Evolutionary conservation across 2,329 filamentous ascomycete genomes (phyloP), one percentile per base, ranked within the genome.

Genomic region (Madurella fahalii): DNA sequence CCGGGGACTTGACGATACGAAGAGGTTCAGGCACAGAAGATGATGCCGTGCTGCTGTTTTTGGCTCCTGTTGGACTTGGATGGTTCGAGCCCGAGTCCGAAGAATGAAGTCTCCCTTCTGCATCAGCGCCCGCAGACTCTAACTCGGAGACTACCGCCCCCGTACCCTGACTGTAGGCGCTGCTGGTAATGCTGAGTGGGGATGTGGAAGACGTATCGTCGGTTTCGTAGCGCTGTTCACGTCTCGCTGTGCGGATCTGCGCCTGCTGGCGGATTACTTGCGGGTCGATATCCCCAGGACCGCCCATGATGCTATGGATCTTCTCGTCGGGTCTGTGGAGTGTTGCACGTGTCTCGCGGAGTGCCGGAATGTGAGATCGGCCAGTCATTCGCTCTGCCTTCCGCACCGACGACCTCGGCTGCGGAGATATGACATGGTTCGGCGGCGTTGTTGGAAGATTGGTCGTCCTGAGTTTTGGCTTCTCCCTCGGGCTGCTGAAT

Each of bases 261-360:
- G 17, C 53, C 37, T 25, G 51, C 17, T 40, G 44, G 7, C 50
- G 15, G 11, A n/a, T 18, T 1, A 15, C 56, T 37, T 55, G 58
- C 9, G 52, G 51, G 16, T 50, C 65, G n/a, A 75, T 43, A 40
- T 73, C 70, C 13, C 11, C 34, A 15, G 34, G 34, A 30, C 71
- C 64, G 1, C 74, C 75, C 5, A 67, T 76, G 13, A 77, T 66
- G 59, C 75, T 72, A 34, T 69, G 67, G 41, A 76, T 65, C 63
- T 77, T 77, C 42, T 65, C 64, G 0, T 68, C 67, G 0, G 73
- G 71, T 41, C 61, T 63, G 46, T 69, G 67, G 11, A 65, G 53
- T 0, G 65, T 64, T 3, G 67, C 64, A 7, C 58, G 50, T 2
- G 49, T 30, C 43, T 41, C 52, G 31, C 20, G 58, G 39, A 25